Percentiles rank a stretch among this genome's conserved stretches.
These are phyloP conservation scores for Hypoxylon sp. DNA, from an alignment of 2,329 filamentous ascomycete genomes.

Conservation along the genomic window DNA sequence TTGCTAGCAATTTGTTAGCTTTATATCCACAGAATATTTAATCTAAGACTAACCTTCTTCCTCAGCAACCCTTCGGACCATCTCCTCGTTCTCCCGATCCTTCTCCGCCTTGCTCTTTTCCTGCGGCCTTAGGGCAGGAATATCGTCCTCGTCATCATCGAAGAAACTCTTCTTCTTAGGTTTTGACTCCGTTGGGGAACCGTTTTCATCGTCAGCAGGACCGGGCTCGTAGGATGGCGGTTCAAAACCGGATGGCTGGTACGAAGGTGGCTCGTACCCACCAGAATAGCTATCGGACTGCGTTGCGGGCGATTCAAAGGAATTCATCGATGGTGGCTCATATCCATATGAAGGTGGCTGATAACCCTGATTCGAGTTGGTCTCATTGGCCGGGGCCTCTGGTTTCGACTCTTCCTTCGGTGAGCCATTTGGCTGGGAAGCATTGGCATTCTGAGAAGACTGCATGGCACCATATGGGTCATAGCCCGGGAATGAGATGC, in stretches of 20 bases:
- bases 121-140: slow-evolving; percentile 66
- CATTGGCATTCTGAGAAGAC: slow-evolving; percentile 30
- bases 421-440: slow-evolving; percentile 29
- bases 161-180: slow-evolving; percentile 84
- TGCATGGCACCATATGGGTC: slow-evolving; percentile 47
- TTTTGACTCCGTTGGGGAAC: slow-evolving; percentile 66
- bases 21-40: slow-evolving; percentile 42
- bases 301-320: slow-evolving; percentile 52
- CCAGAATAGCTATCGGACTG: slow-evolving; percentile 53
- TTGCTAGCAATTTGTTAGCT: slow-evolving; percentile 62
- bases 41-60: slow-evolving; percentile 71
- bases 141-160: slow-evolving; percentile 83
- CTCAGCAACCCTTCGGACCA: slow-evolving; percentile 87
- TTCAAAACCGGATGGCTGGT: slow-evolving; percentile 71
- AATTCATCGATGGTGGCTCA: slow-evolving; percentile 61
- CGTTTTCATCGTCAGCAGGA: slow-evolving; percentile 62
- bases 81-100: slow-evolving; percentile 85
- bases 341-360: slow-evolving; percentile 67
- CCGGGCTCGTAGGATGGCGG: slow-evolving; percentile 71
- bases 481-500: slow-evolving; percentile 51
- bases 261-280: slow-evolving; percentile 74
- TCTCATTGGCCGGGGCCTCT: slow-evolving; percentile 34
- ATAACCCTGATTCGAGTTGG: slow-evolving; percentile 53
- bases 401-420: slow-evolving; percentile 35
- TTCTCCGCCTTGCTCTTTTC: slow-evolving; percentile 76